Evolutionary conservation across 306 rosid species (phyloP), one percentile per base, ranked within the genome.

Genomic region (Vigna hirtella): DNA sequence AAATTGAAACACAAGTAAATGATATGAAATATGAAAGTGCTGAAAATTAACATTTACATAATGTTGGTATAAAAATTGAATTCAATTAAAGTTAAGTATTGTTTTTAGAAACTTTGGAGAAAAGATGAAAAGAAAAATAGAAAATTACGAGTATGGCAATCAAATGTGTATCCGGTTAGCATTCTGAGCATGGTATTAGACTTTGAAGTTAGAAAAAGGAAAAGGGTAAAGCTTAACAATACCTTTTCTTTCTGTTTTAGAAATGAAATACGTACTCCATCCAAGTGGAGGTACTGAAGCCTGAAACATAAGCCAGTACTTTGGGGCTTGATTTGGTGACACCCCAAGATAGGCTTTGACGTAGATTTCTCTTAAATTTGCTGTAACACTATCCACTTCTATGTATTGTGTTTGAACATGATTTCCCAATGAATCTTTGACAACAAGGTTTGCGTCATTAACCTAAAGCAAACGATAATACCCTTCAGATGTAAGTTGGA

Each of bases 231-330:
- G 9, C 45, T 5, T 40, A 40, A 40, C 16, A 28, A 9, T 43
- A 61, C 66, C 66, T 61, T 14, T 30, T 14, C 0, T 14, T 6
- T 18, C 43, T 61, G 20, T 0, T 30, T 28, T 30, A 61, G 66
- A 61, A 61, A 61, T 14, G 20, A 30, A 61, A 61, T 61, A 61
- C 12, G 66, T 61, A 61, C 12, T 61, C 66, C 66, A 61, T 61
- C 66, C 66, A 30, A 61, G 66, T 61, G 66, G 66, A 30, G 43
- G 43, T 14, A 61, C 66, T 5, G 66, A 61, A 61, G 38, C 66
- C 43, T 61, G 42, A 61, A 61, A 61, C 12, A 61, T 6, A 30
- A 61, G 66, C 66, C 20, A 61, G 43, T 61, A 61, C 12, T 61
- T 61, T 30, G 66, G 66, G 66, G 66, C 43, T 30, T 61, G 66